Conservation (phyloP, 257 asterid species). For the Penstemon barbatus region DNA sequence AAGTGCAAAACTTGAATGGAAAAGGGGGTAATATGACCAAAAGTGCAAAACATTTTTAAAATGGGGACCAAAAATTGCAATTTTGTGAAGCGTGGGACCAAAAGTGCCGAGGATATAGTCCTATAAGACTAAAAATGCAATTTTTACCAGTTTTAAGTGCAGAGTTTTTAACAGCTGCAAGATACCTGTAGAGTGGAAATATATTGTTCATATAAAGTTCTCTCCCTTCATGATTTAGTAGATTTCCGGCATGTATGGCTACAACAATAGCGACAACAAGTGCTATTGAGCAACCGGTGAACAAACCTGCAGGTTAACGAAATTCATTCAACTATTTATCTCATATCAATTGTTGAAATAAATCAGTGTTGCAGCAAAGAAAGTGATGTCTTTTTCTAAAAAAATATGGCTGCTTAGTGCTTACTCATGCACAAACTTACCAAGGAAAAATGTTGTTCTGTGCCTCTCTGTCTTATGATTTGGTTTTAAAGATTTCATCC, state of each 20-base stretch:
- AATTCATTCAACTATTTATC: background rate
- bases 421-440: conserved; percentile 32
- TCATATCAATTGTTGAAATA: background rate
- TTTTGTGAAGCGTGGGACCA: no score
- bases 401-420: background rate
- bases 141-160: background rate
- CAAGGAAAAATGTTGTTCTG: conserved; percentile 65
- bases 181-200: conserved; percentile 84
- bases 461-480: conserved; percentile 65
- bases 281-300: conserved; percentile 73
- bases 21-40: no score
- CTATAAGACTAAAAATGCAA: no score
- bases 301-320: conserved; percentile 50
- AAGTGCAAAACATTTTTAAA: no score
- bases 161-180: background rate
- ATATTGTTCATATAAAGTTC: conserved; percentile 58
- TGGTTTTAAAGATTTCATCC: conserved; percentile 64
- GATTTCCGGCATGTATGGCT: conserved; percentile 48
- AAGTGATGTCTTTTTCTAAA: background rate
- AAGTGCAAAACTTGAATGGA: no score
- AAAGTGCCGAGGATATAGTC: no score
- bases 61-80: no score
- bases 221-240: conserved; percentile 45
- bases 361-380: background rate
- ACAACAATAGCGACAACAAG: conserved; percentile 48